phyloP scores from a whole-genome alignment of 345 rosid species.

The Hibiscus syriacus region DNA sequence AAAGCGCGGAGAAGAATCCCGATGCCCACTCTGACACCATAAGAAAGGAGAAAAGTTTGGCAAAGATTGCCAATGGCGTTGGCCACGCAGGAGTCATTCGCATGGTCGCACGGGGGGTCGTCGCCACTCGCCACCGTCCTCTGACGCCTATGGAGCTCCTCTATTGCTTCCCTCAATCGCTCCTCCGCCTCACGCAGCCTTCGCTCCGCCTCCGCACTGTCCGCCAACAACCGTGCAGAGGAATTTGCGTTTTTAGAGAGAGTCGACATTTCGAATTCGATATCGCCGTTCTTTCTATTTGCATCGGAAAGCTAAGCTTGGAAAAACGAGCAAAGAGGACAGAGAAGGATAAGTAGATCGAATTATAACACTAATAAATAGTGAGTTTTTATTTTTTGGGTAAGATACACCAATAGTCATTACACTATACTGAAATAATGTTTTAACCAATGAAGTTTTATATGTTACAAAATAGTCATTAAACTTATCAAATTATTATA shows the following conservation, averaged over 20 bases:
- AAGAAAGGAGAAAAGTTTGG: conserved; percentile 93
- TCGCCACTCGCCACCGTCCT: conserved; percentile 39
- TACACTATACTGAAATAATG: no score
- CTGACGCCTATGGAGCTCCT: conserved; percentile 82
- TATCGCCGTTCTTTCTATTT: neutral
- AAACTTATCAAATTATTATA: no score
- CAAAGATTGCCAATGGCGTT: conserved; percentile 97
- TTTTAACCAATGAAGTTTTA: no score
- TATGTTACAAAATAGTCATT: no score
- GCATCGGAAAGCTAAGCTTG: neutral
- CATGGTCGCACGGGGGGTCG: conserved; percentile 69
- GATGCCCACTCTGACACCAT: conserved; percentile 92
- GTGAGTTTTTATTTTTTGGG: no score
- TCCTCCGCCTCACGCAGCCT: conserved; percentile 88
- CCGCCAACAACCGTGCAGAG: conserved; percentile 22
- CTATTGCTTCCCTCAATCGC: conserved; percentile 87
- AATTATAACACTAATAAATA: neutral
- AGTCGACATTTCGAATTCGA: conserved; percentile 5
- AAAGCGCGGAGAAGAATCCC: conserved; percentile 97
- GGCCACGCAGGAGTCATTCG: conserved; percentile 89
- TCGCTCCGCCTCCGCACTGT: conserved; percentile 51
- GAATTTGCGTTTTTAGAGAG: conserved; percentile 24
- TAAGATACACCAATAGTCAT: no score
- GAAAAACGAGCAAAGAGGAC: neutral
- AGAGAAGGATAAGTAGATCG: neutral